phyloP scores from a whole-genome alignment of 2,329 filamentous ascomycete genomes.

The Thermothelomyces thermophilus region DNA sequence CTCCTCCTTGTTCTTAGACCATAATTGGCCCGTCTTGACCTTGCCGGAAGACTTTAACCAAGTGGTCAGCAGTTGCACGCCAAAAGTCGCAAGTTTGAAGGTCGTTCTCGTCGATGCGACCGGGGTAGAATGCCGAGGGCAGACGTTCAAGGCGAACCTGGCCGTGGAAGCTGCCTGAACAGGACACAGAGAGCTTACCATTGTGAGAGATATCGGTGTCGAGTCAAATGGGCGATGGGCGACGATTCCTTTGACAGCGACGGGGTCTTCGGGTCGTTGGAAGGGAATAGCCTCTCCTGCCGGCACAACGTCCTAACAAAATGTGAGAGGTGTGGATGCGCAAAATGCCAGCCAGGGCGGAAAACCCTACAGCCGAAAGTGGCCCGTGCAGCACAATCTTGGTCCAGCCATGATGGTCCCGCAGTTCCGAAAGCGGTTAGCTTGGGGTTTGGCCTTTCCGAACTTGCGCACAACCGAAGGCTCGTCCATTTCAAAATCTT shows the following conservation, averaged over 20 bases:
- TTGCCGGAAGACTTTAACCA: slow-evolving; percentile 51
- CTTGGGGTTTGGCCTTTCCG: slow-evolving; percentile 27
- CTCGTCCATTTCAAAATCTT: slow-evolving; percentile 27
- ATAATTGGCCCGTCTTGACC: slow-evolving; percentile 95
- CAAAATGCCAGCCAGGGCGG: slow-evolving; percentile 26
- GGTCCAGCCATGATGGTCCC: slow-evolving; percentile 9
- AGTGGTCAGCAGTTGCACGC: slow-evolving; percentile 29
- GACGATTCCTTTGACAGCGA: slow-evolving; percentile 25
- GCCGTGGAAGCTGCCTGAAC: slow-evolving; percentile 1
- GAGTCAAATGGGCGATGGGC: slow-evolving; percentile 26
- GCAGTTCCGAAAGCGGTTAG: slow-evolving; percentile 24
- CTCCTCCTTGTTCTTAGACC: slow-evolving; percentile 99
- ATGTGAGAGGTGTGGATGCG: slow-evolving; percentile 26
- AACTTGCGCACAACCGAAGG: slow-evolving; percentile 26
- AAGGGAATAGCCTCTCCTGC: slow-evolving; percentile 22
- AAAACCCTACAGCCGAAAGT: slow-evolving; percentile 25
- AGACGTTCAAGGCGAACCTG: background rate
- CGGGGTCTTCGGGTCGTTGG: slow-evolving; percentile 23
- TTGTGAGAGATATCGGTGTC: slow-evolving; percentile 25
- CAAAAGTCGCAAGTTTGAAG: slow-evolving; percentile 15
- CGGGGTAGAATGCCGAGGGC: slow-evolving; percentile 27
- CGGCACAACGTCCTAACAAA: slow-evolving; percentile 23
- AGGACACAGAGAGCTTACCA: slow-evolving; percentile 20
- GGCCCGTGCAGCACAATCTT: slow-evolving; percentile 20
- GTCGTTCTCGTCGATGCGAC: slow-evolving; percentile 22